Percentiles rank a stretch among this genome's conserved stretches.
Conservation (phyloP, 2,329 filamentous ascomycete species). For the Nothopassalora personata region DNA sequence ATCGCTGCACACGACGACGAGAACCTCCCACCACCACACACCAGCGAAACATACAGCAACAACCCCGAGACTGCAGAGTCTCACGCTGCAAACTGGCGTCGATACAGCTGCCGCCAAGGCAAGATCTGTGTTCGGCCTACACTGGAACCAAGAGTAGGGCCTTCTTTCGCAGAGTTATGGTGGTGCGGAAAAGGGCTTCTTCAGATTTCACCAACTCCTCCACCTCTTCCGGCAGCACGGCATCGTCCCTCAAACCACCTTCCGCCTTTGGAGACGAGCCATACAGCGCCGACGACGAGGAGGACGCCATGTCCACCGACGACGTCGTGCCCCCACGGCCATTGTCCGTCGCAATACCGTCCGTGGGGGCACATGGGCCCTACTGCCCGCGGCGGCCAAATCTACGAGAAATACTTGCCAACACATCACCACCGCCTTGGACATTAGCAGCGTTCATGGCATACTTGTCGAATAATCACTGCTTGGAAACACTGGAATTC, state of each 20-base stretch:
- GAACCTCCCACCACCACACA: background rate
- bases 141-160: constrained; percentile 19
- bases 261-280: constrained; percentile 26
- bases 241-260: constrained; percentile 20
- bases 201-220: constrained; percentile 26
- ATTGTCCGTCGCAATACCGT: constrained; percentile 47
- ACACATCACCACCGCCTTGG: constrained; percentile 80
- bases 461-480: constrained; percentile 94
- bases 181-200: constrained; percentile 24
- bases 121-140: constrained; percentile 23
- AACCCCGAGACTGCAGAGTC: constrained; percentile 18
- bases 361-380: constrained; percentile 39
- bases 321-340: constrained; percentile 36
- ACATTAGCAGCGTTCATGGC: constrained; percentile 92
- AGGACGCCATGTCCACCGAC: constrained; percentile 46
- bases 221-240: constrained; percentile 24
- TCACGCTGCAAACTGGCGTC: constrained; percentile 32
- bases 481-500: constrained; percentile 92
- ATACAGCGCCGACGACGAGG: constrained; percentile 45
- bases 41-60: constrained; percentile 9
- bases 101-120: constrained; percentile 29
- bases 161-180: constrained; percentile 28
- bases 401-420: constrained; percentile 79
- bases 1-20: background rate
- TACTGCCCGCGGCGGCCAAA: constrained; percentile 62